Evolutionary conservation across 441 rosid species (phyloP).

Genomic region (Euphorbia celastroides): DNA sequence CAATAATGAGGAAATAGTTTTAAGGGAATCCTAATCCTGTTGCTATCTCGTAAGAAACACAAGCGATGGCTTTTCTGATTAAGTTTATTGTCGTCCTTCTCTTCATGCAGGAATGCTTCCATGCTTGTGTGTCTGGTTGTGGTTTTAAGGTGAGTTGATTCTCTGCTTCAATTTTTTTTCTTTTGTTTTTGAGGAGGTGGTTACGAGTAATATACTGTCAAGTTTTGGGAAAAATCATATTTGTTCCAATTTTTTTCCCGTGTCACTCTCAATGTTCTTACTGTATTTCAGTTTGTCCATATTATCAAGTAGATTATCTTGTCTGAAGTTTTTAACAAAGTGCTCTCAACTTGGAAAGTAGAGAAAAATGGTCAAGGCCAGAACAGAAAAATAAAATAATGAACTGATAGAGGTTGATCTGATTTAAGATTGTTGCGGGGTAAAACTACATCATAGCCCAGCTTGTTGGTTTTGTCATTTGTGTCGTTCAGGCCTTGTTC

Average conservation of each 20-base stretch:
- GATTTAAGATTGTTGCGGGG: not conserved
- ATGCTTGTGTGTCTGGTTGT: conserved; percentile 85
- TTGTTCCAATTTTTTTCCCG: not conserved
- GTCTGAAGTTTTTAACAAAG: not conserved
- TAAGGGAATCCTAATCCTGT: not conserved
- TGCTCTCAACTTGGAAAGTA: not conserved
- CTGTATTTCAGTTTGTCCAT: not conserved
- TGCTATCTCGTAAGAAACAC: not conserved
- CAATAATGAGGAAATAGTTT: not conserved
- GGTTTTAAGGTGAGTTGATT: conserved; percentile 66
- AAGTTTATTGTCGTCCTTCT: conserved; percentile 2
- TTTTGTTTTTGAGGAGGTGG: not conserved
- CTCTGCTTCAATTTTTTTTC: conserved; percentile 2
- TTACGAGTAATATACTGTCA: not conserved
- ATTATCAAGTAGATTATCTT: not conserved
- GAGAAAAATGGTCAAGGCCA: not conserved
- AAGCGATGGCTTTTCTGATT: conserved; percentile 4
- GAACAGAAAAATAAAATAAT: not conserved
- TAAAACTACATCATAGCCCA: not conserved
- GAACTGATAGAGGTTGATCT: not conserved
- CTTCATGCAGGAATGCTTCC: conserved; percentile 67
- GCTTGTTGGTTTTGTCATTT: not conserved
- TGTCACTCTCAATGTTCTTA: not conserved
- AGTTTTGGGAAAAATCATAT: not conserved
- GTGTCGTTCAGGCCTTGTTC: not conserved